Conservation (phyloP, 176 grass and related monocot species). For the Eragrostis nindensis region DNA sequence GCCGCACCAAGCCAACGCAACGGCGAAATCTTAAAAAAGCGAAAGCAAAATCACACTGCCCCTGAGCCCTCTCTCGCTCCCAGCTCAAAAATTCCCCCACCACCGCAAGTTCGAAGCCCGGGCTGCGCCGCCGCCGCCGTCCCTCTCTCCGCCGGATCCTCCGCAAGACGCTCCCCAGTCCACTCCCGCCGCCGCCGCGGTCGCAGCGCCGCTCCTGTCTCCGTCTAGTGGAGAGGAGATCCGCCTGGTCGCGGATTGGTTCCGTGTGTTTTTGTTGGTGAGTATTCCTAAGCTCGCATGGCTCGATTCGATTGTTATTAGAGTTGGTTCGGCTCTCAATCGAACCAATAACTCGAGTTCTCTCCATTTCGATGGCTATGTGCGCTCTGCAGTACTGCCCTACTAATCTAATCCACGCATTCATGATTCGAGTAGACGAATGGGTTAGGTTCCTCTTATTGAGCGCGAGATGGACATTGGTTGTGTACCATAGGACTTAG, state of each 20-base stretch:
- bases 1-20: neutral
- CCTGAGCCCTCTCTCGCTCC: neutral
- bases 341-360: neutral
- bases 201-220: neutral
- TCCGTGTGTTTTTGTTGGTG: neutral
- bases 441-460: neutral
- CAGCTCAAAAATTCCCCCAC: conserved; percentile 34
- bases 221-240: conserved; percentile 1
- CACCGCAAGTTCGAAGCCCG: neutral
- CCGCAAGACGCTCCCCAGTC: neutral
- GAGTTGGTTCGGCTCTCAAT: neutral
- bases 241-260: neutral
- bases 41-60: neutral
- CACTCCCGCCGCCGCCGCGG: neutral
- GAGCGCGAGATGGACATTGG: conserved; percentile 1
- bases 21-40: neutral
- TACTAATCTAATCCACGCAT: neutral
- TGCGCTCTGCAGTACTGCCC: neutral
- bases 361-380: neutral
- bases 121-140: neutral
- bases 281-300: conserved; percentile 13
- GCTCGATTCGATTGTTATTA: neutral
- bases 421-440: neutral
- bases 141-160: neutral
- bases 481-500: neutral